phyloP scores from a whole-genome alignment of 2,329 filamentous ascomycete genomes.

The Sarocladiaceae sp. region DNA sequence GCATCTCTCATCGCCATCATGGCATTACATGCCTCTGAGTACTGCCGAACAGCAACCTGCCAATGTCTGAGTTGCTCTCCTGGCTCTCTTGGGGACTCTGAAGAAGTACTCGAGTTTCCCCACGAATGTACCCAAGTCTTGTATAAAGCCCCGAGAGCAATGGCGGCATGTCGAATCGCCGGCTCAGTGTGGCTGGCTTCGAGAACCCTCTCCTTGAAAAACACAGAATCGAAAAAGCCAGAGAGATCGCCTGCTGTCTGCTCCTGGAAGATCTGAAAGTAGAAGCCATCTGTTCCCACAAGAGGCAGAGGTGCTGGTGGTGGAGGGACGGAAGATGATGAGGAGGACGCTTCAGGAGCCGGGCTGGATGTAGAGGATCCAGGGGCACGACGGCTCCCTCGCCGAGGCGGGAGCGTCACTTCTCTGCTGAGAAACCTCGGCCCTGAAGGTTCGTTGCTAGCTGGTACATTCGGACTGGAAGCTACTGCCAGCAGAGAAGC shows the following conservation, averaged over 20 bases:
- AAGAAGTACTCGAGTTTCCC: slow-evolving; percentile 29
- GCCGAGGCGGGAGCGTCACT: slow-evolving; percentile 27
- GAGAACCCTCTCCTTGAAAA: slow-evolving; percentile 60
- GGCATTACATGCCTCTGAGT: slow-evolving; percentile 51
- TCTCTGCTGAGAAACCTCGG: slow-evolving; percentile 11
- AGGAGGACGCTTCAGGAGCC: slow-evolving; percentile 18
- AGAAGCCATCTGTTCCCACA: slow-evolving; percentile 47
- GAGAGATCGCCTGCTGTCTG: slow-evolving; percentile 60
- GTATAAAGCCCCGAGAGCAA: slow-evolving; percentile 63
- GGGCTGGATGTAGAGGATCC: slow-evolving; percentile 10
- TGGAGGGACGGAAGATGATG: slow-evolving; percentile 38
- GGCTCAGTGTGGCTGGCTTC: slow-evolving; percentile 59
- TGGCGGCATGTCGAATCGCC: slow-evolving; percentile 60
- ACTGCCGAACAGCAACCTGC: slow-evolving; percentile 56
- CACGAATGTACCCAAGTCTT: slow-evolving; percentile 59
- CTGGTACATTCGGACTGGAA: not conserved
- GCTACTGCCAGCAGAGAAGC: not conserved
- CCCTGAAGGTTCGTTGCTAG: not conserved
- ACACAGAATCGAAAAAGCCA: slow-evolving; percentile 62
- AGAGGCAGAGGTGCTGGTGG: slow-evolving; percentile 44
- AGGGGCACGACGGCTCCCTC: slow-evolving; percentile 16
- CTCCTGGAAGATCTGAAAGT: slow-evolving; percentile 58
- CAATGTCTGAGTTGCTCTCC: slow-evolving; percentile 38
- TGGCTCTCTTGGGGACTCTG: slow-evolving; percentile 26
- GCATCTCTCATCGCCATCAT: slow-evolving; percentile 35